Conservation (phyloP, 805 yeast species). For the Ogataea degrootiae region DNA sequence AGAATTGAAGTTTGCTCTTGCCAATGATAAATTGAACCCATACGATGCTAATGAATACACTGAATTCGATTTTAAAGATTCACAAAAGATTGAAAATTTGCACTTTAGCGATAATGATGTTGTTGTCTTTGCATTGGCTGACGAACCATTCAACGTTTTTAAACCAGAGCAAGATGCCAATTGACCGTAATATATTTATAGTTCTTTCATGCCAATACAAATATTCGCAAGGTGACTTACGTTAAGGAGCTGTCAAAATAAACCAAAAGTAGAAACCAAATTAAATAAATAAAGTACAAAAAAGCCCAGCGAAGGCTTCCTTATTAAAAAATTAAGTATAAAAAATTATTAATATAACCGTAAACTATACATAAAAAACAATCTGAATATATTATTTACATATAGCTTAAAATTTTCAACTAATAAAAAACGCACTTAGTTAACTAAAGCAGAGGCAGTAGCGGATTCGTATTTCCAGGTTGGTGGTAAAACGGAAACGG, state of each 20-base stretch:
- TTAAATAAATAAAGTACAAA: constrained; percentile 1
- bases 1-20: constrained; percentile 37
- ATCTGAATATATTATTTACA: constrained; percentile 9
- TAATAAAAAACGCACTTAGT: constrained; percentile 47
- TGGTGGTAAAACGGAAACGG: constrained; percentile 98
- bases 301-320: neutral
- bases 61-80: constrained; percentile 22
- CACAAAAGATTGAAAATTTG: constrained; percentile 27
- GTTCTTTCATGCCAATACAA: neutral
- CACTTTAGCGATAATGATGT: constrained; percentile 37
- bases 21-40: constrained; percentile 30
- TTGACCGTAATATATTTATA: neutral
- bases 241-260: neutral
- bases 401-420: constrained; percentile 9
- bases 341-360: constrained; percentile 1
- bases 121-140: constrained; percentile 36
- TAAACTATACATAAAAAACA: constrained; percentile 14
- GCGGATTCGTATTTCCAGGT: constrained; percentile 99
- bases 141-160: constrained; percentile 32
- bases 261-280: neutral
- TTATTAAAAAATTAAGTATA: neutral
- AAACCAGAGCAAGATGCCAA: constrained; percentile 15
- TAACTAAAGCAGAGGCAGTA: constrained; percentile 99
- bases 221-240: too few relatives aligned
- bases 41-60: constrained; percentile 10